Conservation (phyloP, 805 yeast species). For the Hanseniaspora hatyaiensis region DNA sequence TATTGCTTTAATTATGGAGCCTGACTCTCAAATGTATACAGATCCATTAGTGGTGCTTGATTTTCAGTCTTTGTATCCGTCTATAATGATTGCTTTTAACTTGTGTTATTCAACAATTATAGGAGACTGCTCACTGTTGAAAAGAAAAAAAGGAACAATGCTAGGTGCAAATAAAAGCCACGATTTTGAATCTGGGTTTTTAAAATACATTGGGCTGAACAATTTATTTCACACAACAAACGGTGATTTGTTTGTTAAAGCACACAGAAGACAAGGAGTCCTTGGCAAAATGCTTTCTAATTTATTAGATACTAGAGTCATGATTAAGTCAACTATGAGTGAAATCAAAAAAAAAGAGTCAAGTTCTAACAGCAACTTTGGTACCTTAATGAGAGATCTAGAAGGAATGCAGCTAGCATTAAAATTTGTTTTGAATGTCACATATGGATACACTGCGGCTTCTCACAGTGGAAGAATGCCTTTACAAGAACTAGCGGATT, state of each 20-base stretch:
- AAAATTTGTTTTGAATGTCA: slow-evolving; percentile 85
- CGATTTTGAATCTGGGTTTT: slow-evolving; percentile 44
- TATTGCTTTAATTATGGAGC: slow-evolving; percentile 88
- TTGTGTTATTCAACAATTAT: slow-evolving; percentile 68
- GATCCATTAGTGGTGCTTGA: slow-evolving; percentile 85
- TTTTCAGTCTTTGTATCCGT: slow-evolving; percentile 89
- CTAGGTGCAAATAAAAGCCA: slow-evolving; percentile 42
- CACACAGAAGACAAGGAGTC: slow-evolving; percentile 54
- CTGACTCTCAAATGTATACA: slow-evolving; percentile 69
- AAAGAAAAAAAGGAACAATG: slow-evolving; percentile 31
- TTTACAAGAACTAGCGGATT: slow-evolving; percentile 86
- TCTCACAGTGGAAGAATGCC: slow-evolving; percentile 97
- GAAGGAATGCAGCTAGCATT: slow-evolving; percentile 75
- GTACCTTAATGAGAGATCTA: slow-evolving; percentile 43
- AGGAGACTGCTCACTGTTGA: slow-evolving; percentile 49
- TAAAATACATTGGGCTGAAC: slow-evolving; percentile 38
- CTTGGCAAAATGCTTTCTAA: slow-evolving; percentile 78
- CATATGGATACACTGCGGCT: slow-evolving; percentile 92
- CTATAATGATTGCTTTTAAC: slow-evolving; percentile 81
- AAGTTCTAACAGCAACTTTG: slow-evolving; percentile 27
- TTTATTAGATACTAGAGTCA: slow-evolving; percentile 63
- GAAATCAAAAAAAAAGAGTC: slow-evolving; percentile 28
- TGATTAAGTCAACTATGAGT: slow-evolving; percentile 67
- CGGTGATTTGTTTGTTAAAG: slow-evolving; percentile 66
- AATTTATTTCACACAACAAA: slow-evolving; percentile 70